Evolutionary conservation across 1,284 basidiomycete species (phyloP), one percentile per base, ranked within the genome.

Genomic region (Hypsizygus ulmarius): DNA sequence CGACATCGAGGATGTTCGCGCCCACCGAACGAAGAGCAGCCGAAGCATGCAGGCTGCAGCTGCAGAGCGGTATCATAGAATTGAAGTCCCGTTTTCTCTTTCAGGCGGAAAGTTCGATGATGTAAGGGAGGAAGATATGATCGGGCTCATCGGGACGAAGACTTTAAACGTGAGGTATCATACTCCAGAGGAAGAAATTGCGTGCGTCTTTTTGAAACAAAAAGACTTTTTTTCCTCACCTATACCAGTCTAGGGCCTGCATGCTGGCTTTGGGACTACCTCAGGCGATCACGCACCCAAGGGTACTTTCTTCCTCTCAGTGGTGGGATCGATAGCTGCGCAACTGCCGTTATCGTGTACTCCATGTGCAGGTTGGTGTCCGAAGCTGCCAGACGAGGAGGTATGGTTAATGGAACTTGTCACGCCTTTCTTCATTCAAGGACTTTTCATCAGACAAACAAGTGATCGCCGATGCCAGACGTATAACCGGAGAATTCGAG

Each of bases 251-350:
- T 97, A 2, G 97, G 96, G 4, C 96, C 96, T 1, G 97, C 96
- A 3, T 99, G 96, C 64, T 99, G 96, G 96, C 77, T 99, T 6
- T 99, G 96, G 97, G 97, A 99, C 67, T 99, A 99, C 62, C 79
- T 99, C 33, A 80, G 96, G 19, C 84, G 96, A 32, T 98, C 96
- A 10, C 78, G 92, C 3, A 93, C 90, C 0, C 92, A 96, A 59
- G 96, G 97, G 1, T 99, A 95, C 71, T 98, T 99, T 64, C 72
- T 99, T 19, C 97, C 97, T 1, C 78, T 99, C 5, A 96, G 92
- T 46, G 96, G 97, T n/a, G 97, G 96, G 9, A 95, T 99, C 51
- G 96, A 99, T 64, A 93, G 90, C 59, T 99, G 96, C 60, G 93
- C 97, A 1, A 98, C 97, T 0, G 89, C 96, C 0, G 84, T 90